phyloP scores from a whole-genome alignment of 495 filamentous ascomycete genomes.

The Rhypophila decipiens region DNA sequence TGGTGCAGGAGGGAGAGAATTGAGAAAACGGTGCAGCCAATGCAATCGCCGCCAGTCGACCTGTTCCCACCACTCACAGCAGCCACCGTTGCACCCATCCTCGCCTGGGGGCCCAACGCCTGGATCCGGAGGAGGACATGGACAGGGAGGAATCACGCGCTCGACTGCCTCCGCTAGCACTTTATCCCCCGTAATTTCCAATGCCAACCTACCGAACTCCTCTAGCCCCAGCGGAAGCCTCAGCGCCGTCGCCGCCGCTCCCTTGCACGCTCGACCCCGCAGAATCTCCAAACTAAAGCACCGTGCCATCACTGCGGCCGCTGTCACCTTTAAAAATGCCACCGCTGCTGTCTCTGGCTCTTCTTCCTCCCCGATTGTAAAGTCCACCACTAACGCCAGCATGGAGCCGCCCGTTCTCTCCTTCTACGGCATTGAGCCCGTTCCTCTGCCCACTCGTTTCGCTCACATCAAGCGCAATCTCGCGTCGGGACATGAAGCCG shows the following conservation, averaged over 20 bases:
- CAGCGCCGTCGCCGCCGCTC: constrained; percentile 18
- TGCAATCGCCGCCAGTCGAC: constrained; percentile 24
- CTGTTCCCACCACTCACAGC: constrained; percentile 17
- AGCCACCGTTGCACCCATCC: background rate
- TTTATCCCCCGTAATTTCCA: background rate
- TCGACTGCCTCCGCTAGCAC: background rate
- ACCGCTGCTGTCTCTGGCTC: constrained; percentile 2
- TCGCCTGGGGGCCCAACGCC: background rate
- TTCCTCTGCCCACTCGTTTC: constrained; percentile 75
- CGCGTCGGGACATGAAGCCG: constrained; percentile 59
- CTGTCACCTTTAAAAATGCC: constrained; percentile 11
- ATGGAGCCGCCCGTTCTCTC: constrained; percentile 72
- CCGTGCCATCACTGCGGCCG: constrained; percentile 22
- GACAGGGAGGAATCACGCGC: background rate
- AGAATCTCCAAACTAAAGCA: constrained; percentile 31
- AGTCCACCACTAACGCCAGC: constrained; percentile 9
- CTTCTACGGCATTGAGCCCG: constrained; percentile 65
- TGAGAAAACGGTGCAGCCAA: constrained; percentile 23
- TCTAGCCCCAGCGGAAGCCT: constrained; percentile 22
- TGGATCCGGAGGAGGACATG: constrained; percentile 4
- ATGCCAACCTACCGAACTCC: background rate
- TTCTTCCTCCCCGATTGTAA: background rate
- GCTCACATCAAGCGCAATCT: constrained; percentile 63
- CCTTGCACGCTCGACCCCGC: constrained; percentile 23
- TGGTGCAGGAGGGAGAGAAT: constrained; percentile 19